Evolutionary conservation across 2,329 filamentous ascomycete genomes (phyloP), one percentile per base, ranked within the genome.

Genomic region (Pseudogymnoascus sp.): DNA sequence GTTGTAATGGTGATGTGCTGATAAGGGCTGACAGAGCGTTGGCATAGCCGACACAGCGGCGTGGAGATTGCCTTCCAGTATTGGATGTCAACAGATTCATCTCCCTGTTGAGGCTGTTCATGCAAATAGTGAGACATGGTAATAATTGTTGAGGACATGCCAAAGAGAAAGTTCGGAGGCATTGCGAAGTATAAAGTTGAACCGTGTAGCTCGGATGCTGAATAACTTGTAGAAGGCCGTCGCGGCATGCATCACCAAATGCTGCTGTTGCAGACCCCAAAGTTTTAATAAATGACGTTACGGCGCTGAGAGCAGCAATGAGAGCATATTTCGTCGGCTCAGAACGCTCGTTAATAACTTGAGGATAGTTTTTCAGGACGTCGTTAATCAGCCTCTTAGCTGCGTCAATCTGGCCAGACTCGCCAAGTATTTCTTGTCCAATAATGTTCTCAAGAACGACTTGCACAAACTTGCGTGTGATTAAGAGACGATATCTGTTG

Each of bases 181-280:
- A 96, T 63, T 89, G 84, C 4, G 94, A 90, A 1, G 91, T 87
- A 69, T 94, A 89, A 2, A 97, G 86, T 71, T 99, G 94, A 2
- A 99, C 94, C 4, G 92, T 94, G 74, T 97, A 97, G 74, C 91
- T 97, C 0, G 92, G 91, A 74, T 99, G 94, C 68, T 96, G 90
- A 25, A 97, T 78, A 5, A 96, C 90, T 72, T 97, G 92, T 38
- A 97, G 78, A 33, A 99, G 77, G 3, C 89, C 89, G 72, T 99
- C 94, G 58, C 93, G 85, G 71, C 91, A 96, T 12, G 81, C 73
- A 65, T 99, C 95, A 6, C 91, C 89, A 67, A 97, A 86, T 60
- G 79, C 79, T 64, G 86, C 89, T 35, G 90, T 83, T 2, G 92
- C 92, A 18, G 93, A 93, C 3, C 92, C 93, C 3, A 99, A 80